Evolutionary conservation across 2,329 filamentous ascomycete genomes (phyloP).

Genomic region (Fusarium compactum): DNA sequence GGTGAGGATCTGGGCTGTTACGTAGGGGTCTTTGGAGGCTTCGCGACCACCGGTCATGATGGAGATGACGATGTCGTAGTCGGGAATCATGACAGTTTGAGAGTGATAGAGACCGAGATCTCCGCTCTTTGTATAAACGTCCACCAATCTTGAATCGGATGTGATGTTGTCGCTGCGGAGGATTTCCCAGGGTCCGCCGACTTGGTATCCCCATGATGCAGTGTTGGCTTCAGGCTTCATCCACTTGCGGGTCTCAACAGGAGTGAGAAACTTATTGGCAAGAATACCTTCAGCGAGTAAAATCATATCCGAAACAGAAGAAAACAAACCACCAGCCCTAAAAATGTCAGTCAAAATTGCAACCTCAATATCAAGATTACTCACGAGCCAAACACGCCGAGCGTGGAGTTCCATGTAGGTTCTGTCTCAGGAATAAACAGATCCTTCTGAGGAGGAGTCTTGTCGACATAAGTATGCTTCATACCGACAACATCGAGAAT

Average conservation of each 20-base stretch:
- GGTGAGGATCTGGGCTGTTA: conserved; percentile 43
- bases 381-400: conserved; percentile 53
- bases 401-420: conserved; percentile 50
- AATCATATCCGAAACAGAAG: conserved; percentile 57
- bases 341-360: not conserved
- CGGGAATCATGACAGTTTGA: conserved; percentile 57
- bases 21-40: conserved; percentile 32
- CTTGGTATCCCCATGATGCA: conserved; percentile 51
- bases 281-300: conserved; percentile 58
- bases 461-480: conserved; percentile 53
- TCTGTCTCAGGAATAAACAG: conserved; percentile 55
- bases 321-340: conserved; percentile 57
- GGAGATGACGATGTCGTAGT: conserved; percentile 59
- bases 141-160: conserved; percentile 55
- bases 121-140: conserved; percentile 62
- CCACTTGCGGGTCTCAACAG: conserved; percentile 57
- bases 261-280: conserved; percentile 55
- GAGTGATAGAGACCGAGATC: conserved; percentile 58
- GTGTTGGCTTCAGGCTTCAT: conserved; percentile 58
- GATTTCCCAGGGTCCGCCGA: conserved; percentile 64
- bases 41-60: conserved; percentile 54
- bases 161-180: conserved; percentile 54
- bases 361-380: not conserved
- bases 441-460: conserved; percentile 48
- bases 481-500: conserved; percentile 60